A percentile compares a stretch with the other conserved stretches of the same genome.
phyloP scores from a whole-genome alignment of 108 stramenopile genomes.

The Pseudonitzschia multiseries region DNA sequence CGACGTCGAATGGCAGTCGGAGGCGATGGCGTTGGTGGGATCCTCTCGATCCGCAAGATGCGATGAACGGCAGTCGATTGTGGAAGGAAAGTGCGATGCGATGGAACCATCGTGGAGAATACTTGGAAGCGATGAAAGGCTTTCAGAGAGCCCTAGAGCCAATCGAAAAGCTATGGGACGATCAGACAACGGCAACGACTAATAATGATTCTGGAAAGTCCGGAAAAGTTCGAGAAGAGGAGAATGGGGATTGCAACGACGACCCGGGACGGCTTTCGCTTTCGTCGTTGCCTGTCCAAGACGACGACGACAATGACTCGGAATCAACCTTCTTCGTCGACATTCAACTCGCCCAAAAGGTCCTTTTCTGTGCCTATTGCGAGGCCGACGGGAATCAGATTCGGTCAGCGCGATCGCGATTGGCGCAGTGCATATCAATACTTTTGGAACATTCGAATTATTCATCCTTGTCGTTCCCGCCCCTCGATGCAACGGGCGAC shows the following conservation, averaged over 20 bases:
- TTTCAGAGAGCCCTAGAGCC: constrained; percentile 49
- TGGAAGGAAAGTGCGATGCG: constrained; percentile 17
- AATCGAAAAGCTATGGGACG: constrained; percentile 12
- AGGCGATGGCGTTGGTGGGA: constrained; percentile 15
- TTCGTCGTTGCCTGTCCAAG: not conserved
- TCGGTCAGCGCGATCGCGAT: constrained; percentile 29
- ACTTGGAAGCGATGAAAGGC: constrained; percentile 49
- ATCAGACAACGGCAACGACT: not conserved
- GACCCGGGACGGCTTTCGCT: not conserved
- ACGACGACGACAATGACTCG: not conserved
- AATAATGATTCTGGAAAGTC: not conserved
- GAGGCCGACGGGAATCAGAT: constrained; percentile 54
- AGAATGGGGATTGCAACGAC: not conserved
- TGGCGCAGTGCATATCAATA: constrained; percentile 51
- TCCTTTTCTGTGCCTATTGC: constrained; percentile 63
- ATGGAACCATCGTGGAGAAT: constrained; percentile 50
- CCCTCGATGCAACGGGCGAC: not conserved
- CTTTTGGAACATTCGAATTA: constrained; percentile 20
- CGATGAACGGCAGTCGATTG: not conserved
- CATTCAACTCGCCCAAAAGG: constrained; percentile 32
- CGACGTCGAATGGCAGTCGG: constrained; percentile 2
- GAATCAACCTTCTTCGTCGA: not conserved
- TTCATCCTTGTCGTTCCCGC: not conserved
- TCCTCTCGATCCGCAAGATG: not conserved
- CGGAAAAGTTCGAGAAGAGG: not conserved